These are phyloP conservation scores for Curvularia hawaiiensis DNA, from an alignment of 2,329 filamentous ascomycete species.

Conservation along the genomic window DNA sequence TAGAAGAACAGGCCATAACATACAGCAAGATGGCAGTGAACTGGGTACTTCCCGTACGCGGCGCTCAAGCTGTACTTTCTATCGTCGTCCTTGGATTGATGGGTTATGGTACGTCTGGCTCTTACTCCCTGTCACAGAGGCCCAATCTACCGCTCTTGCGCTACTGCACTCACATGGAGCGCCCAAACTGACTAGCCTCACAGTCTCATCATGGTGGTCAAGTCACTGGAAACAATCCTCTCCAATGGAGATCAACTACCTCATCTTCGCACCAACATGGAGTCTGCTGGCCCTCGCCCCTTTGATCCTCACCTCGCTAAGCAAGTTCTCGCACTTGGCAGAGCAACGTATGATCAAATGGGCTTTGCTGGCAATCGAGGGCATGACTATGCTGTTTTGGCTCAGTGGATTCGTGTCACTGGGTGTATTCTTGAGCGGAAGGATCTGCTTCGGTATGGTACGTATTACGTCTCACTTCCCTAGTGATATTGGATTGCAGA, in stretches of 20 bases:
- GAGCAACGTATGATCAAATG: conserved; percentile 61
- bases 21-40: conserved; percentile 54
- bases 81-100: conserved; percentile 77
- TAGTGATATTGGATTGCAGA: neutral
- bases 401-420: conserved; percentile 83
- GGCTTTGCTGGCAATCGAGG: conserved; percentile 68
- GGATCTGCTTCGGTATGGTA: conserved; percentile 57
- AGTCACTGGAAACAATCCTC: conserved; percentile 57
- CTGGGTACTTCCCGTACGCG: conserved; percentile 67
- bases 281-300: conserved; percentile 70
- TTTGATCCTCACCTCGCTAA: conserved; percentile 66
- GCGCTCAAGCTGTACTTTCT: conserved; percentile 69
- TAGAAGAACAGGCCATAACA: neutral
- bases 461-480: neutral
- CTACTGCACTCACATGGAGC: neutral
- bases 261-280: conserved; percentile 81
- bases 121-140: neutral
- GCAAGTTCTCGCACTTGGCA: conserved; percentile 54
- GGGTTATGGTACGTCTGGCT: conserved; percentile 63
- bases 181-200: neutral
- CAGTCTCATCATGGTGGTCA: conserved; percentile 63
- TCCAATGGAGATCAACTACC: conserved; percentile 71
- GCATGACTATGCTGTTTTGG: conserved; percentile 84
- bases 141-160: neutral
- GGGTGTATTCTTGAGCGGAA: conserved; percentile 66